Conservation (phyloP, 352 stramenopile species). For the Globisporangium mamillatum region DNA sequence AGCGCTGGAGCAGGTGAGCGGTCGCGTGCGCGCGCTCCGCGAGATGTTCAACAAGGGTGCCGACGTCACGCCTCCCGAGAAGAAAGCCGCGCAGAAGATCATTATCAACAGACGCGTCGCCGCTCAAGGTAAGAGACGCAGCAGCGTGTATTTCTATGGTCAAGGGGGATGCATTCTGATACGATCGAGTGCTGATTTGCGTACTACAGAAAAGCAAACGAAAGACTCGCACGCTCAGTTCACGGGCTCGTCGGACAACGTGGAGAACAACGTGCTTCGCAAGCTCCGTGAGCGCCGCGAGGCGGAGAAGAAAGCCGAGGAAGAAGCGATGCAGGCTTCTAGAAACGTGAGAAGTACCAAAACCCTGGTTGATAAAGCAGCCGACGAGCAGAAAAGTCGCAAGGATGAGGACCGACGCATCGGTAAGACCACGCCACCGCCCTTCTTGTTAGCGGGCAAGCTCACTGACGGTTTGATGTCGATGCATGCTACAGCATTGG, state of each 20-base stretch:
- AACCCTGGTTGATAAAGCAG: conserved; percentile 43
- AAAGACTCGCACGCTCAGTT: conserved; percentile 5
- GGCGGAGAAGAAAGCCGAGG: conserved; percentile 38
- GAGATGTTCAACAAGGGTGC: conserved; percentile 68
- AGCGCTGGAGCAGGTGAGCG: conserved; percentile 40
- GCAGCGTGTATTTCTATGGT: background rate
- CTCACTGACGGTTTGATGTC: background rate
- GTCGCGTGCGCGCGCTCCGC: conserved; percentile 56
- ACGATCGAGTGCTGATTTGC: background rate
- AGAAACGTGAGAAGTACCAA: conserved; percentile 37
- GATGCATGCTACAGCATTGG: conserved; percentile 16
- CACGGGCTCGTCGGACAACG: conserved; percentile 8
- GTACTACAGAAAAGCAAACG: conserved; percentile 8
- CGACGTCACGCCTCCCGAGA: conserved; percentile 13
- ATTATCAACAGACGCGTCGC: conserved; percentile 25
- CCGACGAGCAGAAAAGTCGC: conserved; percentile 41
- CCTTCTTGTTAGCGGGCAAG: background rate
- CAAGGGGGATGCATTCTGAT: background rate
- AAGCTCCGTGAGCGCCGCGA: conserved; percentile 35
- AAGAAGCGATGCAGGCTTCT: conserved; percentile 33
- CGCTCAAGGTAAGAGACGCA: conserved; percentile 15
- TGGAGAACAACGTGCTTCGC: conserved; percentile 32
- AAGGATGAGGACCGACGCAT: conserved; percentile 39
- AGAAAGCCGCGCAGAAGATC: conserved; percentile 7
- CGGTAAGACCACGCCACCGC: background rate